Percentiles rank a stretch among this genome's conserved stretches.
Conservation (phyloP, 2,329 filamentous ascomycete species). For the Epichloe scottii region DNA sequence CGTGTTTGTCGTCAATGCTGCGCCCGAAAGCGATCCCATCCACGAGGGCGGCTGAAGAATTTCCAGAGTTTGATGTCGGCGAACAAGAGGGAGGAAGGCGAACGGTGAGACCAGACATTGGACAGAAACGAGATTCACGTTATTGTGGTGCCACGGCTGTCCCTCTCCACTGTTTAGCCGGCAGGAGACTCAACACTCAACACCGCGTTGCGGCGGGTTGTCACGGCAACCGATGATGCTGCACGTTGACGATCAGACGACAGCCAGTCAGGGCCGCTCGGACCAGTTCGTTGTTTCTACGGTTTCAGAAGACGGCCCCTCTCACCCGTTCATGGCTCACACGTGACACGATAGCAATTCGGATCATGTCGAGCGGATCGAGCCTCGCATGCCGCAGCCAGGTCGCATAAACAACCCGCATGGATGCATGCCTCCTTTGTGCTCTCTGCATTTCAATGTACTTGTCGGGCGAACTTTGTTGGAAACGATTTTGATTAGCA, state of each 20-base stretch:
- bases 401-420: too few species aligned
- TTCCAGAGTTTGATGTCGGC: not conserved
- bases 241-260: not conserved
- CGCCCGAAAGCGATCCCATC: not conserved
- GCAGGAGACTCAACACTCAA: not conserved
- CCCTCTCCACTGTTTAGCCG: slow-evolving; percentile 1
- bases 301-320: too few species aligned
- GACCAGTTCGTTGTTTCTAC: not conserved
- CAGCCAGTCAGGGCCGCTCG: not conserved
- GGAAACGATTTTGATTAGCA: too few species aligned
- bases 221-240: not conserved
- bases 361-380: too few species aligned
- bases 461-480: too few species aligned
- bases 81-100: not conserved
- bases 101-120: too few species aligned
- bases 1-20: not conserved
- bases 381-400: too few species aligned
- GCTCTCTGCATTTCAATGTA: too few species aligned
- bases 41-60: not conserved
- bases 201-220: not conserved
- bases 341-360: too few species aligned
- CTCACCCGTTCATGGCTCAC: too few species aligned
- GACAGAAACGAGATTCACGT: not conserved
- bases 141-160: not conserved
- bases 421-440: too few species aligned